phyloP scores from a whole-genome alignment of 352 stramenopile genomes.

The Pythium sukuiense region DNA sequence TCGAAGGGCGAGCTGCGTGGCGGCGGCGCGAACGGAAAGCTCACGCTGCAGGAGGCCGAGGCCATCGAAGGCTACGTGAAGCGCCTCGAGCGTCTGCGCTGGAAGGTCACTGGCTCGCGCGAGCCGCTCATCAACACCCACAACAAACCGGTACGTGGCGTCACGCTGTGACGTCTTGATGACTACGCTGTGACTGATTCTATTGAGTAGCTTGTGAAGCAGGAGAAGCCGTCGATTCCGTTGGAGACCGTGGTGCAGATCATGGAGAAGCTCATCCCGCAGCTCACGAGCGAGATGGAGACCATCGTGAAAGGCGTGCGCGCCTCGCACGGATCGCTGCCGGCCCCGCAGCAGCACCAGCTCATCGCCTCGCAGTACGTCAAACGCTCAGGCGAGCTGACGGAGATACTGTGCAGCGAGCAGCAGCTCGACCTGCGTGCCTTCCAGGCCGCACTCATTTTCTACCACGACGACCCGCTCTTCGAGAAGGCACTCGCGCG shows the following conservation, averaged over 20 bases:
- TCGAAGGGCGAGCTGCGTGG: slow-evolving; percentile 55
- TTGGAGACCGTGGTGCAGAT: slow-evolving; percentile 55
- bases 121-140: slow-evolving; percentile 63
- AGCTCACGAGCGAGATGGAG: slow-evolving; percentile 76
- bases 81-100: slow-evolving; percentile 68
- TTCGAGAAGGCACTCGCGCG: slow-evolving; percentile 67
- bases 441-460: slow-evolving; percentile 77
- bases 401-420: slow-evolving; percentile 49
- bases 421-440: slow-evolving; percentile 57
- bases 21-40: slow-evolving; percentile 45
- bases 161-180: background rate
- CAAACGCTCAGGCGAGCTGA: slow-evolving; percentile 59
- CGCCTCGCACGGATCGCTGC: slow-evolving; percentile 30
- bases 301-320: slow-evolving; percentile 43
- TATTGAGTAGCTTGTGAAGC: slow-evolving; percentile 40
- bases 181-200: slow-evolving; percentile 1
- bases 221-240: slow-evolving; percentile 65
- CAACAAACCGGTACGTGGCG: slow-evolving; percentile 34
- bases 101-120: slow-evolving; percentile 79
- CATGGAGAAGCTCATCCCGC: slow-evolving; percentile 73
- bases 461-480: slow-evolving; percentile 69
- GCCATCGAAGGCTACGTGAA: slow-evolving; percentile 72
- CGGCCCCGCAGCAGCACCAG: slow-evolving; percentile 42
- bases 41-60: slow-evolving; percentile 64
- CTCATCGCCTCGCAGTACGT: slow-evolving; percentile 70